Evolutionary conservation across 108 stramenopile genomes (phyloP).

Genomic region (Cyclostephanos invisitatus): DNA sequence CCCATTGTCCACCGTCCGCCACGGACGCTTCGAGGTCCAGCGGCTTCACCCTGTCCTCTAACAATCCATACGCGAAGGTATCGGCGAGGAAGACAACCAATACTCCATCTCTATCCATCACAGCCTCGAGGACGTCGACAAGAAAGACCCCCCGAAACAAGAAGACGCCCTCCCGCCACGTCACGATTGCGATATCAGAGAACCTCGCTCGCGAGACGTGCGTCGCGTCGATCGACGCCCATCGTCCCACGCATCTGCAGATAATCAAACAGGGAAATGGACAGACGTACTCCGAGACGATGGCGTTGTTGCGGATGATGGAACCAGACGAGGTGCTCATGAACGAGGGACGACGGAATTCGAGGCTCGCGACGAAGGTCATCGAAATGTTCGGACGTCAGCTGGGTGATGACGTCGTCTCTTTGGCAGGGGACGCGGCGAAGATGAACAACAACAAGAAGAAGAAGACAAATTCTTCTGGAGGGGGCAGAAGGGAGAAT

Average conservation of each 20-base stretch:
- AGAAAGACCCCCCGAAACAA: background rate
- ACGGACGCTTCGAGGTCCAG: constrained; percentile 31
- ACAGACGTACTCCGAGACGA: constrained; percentile 83
- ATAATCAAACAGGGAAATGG: constrained; percentile 88
- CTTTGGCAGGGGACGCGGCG: background rate
- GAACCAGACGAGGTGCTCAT: constrained; percentile 81
- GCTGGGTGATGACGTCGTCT: constrained; percentile 12
- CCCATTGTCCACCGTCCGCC: constrained; percentile 8
- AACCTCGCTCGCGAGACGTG: constrained; percentile 89
- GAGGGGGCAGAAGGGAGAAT: background rate
- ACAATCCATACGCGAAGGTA: constrained; percentile 13
- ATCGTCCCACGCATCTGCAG: constrained; percentile 62
- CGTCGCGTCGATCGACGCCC: constrained; percentile 78
- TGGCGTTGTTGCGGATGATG: constrained; percentile 71
- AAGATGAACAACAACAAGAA: background rate
- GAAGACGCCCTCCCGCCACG: constrained; percentile 40
- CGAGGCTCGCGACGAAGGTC: constrained; percentile 71
- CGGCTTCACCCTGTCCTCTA: constrained; percentile 41
- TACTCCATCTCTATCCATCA: background rate
- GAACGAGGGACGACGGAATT: constrained; percentile 83
- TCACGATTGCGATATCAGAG: constrained; percentile 80
- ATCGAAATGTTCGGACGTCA: constrained; percentile 44
- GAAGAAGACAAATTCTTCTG: background rate
- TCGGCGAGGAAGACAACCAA: background rate
- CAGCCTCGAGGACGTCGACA: constrained; percentile 9